Percentiles rank a stretch among this genome's conserved stretches.
These are phyloP conservation scores for Prunus mongolica DNA, from an alignment of 306 rosid genomes.

Conservation along the genomic window DNA sequence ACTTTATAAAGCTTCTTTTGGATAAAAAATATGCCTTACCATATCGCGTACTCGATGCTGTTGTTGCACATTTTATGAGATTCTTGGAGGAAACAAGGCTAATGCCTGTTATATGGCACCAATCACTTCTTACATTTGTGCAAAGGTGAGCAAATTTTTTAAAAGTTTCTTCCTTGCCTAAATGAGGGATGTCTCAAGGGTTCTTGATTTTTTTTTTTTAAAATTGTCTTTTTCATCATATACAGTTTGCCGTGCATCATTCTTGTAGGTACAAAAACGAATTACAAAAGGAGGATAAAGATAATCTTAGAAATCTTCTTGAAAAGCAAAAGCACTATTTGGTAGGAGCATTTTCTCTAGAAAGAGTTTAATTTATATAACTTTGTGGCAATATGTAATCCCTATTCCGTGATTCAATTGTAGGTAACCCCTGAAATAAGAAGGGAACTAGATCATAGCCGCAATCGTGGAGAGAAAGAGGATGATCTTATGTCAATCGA, in stretches of 20 bases:
- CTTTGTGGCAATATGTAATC: conserved; percentile 15
- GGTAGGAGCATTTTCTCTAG: conserved; percentile 41
- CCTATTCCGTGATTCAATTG: conserved; percentile 11
- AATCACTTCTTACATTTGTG: conserved; percentile 85
- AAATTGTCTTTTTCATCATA: not conserved
- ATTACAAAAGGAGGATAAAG: conserved; percentile 70
- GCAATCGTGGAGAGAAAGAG: conserved; percentile 89
- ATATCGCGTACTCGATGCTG: conserved; percentile 74
- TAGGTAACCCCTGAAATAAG: conserved; percentile 91
- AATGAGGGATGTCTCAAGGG: not conserved
- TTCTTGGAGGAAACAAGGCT: conserved; percentile 58
- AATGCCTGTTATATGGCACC: conserved; percentile 99
- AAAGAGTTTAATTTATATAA: not conserved
- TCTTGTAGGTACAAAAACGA: conserved; percentile 84
- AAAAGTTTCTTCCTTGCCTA: not conserved
- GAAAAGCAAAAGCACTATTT: conserved; percentile 69
- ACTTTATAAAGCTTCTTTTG: conserved; percentile 85
- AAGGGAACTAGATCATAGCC: conserved; percentile 72
- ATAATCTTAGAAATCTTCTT: conserved; percentile 58
- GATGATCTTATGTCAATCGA: conserved; percentile 56
- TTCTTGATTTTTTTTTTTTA: not conserved
- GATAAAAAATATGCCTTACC: conserved; percentile 97
- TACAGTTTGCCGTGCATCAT: conserved; percentile 5
- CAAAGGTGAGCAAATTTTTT: conserved; percentile 59
- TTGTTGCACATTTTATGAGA: conserved; percentile 75